Evolutionary conservation across 2,329 filamentous ascomycete genomes (phyloP).

Genomic region (Coleophoma cylindrospora): DNA sequence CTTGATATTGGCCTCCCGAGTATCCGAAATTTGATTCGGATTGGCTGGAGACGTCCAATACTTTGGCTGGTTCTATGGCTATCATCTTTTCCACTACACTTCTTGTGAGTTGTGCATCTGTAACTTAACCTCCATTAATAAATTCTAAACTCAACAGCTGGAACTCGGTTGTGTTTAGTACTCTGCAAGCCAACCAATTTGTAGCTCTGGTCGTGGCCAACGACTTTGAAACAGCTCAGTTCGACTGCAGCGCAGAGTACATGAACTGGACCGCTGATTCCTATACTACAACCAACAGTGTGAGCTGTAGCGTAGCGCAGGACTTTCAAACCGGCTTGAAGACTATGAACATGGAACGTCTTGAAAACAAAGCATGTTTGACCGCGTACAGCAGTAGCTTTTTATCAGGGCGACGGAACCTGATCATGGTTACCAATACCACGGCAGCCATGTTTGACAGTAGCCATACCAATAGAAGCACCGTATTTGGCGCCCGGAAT

Average conservation of each 20-base stretch:
- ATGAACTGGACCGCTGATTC: not conserved
- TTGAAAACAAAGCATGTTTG: not conserved
- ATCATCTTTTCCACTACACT: conserved; percentile 20
- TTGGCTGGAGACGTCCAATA: conserved; percentile 8
- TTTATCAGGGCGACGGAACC: not conserved
- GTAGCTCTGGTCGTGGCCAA: not conserved
- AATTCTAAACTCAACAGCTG: not conserved
- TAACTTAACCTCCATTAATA: not conserved
- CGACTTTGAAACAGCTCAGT: not conserved
- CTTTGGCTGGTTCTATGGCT: conserved; percentile 17
- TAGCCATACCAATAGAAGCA: not conserved
- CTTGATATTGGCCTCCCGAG: conserved; percentile 27
- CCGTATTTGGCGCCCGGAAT: not conserved
- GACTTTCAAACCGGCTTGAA: not conserved
- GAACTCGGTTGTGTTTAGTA: not conserved
- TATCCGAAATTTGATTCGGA: conserved; percentile 18
- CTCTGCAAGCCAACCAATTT: not conserved
- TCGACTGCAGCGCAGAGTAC: not conserved
- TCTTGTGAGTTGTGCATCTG: conserved; percentile 10
- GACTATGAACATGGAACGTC: not conserved
- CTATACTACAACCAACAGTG: not conserved
- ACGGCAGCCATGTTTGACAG: not conserved
- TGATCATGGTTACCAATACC: not conserved
- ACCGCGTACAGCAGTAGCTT: not conserved
- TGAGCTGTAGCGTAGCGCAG: not conserved